These are phyloP conservation scores for Chimonanthus salicifolius DNA, from an alignment of 164 flowering plant genomes.

Conservation along the genomic window DNA sequence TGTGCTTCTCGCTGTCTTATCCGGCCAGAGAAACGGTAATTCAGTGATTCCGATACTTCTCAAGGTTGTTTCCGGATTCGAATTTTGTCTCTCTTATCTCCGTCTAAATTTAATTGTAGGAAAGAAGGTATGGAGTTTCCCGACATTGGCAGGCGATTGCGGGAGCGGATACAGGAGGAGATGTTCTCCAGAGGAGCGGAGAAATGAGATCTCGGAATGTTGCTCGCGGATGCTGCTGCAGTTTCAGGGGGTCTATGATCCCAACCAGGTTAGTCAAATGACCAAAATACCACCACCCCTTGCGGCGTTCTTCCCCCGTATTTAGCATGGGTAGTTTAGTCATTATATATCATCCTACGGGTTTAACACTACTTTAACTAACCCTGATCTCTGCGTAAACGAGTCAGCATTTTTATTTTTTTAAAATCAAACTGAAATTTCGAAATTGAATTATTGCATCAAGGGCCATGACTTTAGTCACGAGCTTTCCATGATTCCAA, in stretches of 20 bases:
- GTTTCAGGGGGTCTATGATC: constrained; percentile 34
- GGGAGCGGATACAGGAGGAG: constrained; percentile 29
- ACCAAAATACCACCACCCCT: not conserved
- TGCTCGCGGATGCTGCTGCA: constrained; percentile 85
- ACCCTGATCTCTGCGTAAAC: too few species aligned
- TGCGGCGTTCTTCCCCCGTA: not conserved
- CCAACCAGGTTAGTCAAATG: constrained; percentile 42
- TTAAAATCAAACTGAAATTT: too few species aligned
- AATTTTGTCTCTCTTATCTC: not conserved
- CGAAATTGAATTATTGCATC: too few species aligned
- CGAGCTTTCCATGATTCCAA: too few species aligned
- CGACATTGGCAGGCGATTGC: constrained; percentile 44
- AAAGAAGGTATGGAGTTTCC: constrained; percentile 53
- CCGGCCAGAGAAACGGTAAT: constrained; percentile 34
- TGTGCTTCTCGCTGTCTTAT: constrained; percentile 56
- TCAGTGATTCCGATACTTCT: not conserved
- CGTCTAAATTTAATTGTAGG: constrained; percentile 17
- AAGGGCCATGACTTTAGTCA: too few species aligned
- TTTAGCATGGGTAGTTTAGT: constrained; percentile 1
- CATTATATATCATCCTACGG: not conserved
- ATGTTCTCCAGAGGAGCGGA: constrained; percentile 40
- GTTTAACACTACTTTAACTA: too few species aligned
- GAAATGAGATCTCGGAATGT: constrained; percentile 66
- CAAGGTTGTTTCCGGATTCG: not conserved
- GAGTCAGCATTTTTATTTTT: too few species aligned